Evolutionary conservation across 495 filamentous ascomycete species (phyloP).

Genomic region (Penicillium cosmopolitanum): DNA sequence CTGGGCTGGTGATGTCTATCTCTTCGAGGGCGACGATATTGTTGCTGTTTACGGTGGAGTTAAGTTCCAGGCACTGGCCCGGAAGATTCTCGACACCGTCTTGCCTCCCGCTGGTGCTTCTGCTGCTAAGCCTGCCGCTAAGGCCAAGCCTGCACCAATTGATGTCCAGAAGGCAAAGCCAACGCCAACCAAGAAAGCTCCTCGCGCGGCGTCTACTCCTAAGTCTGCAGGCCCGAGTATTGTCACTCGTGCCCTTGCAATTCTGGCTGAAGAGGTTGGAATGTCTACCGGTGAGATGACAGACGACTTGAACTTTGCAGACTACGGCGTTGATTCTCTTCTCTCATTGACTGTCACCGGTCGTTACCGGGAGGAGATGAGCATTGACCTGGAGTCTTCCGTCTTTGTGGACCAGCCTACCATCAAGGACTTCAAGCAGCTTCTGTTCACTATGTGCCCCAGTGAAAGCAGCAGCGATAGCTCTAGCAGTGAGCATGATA

Average conservation of each 20-base stretch:
- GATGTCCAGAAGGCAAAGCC: conserved; percentile 40
- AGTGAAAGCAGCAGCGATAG: conserved; percentile 36
- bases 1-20: conserved; percentile 55
- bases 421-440: conserved; percentile 63
- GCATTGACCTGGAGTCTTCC: conserved; percentile 53
- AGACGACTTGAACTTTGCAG: conserved; percentile 50
- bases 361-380: conserved; percentile 53
- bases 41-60: conserved; percentile 69
- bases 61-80: conserved; percentile 66
- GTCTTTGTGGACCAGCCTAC: conserved; percentile 63
- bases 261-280: conserved; percentile 70
- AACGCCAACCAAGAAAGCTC: conserved; percentile 36
- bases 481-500: conserved; percentile 39
- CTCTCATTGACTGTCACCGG: conserved; percentile 53
- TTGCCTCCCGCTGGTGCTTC: conserved; percentile 65
- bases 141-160: conserved; percentile 39
- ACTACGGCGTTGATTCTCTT: conserved; percentile 58
- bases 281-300: conserved; percentile 64
- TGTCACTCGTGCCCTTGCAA: conserved; percentile 53
- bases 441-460: conserved; percentile 49
- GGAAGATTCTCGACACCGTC: conserved; percentile 66
- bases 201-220: conserved; percentile 26
- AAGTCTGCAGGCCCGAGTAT: conserved; percentile 36
- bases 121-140: conserved; percentile 39
- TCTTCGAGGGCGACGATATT: conserved; percentile 60